These are phyloP conservation scores for Dissophora ornata DNA, from an alignment of 192 early-diverging fungal genomes.

Conservation along the genomic window DNA sequence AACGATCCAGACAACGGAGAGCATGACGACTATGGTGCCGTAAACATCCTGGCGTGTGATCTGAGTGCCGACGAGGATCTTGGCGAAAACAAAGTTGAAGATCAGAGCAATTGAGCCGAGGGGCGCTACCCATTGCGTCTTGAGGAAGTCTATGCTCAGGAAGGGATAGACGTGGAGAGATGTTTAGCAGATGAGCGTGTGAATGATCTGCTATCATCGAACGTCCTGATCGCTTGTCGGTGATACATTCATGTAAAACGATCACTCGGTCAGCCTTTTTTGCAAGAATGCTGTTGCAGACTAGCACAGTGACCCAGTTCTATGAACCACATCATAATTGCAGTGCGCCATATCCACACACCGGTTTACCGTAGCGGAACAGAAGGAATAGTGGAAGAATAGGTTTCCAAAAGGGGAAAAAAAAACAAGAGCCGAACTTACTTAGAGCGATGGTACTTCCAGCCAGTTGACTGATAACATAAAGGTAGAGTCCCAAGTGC, in stretches of 20 bases:
- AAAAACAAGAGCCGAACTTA: conserved; percentile 40
- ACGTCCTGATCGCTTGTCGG: no score
- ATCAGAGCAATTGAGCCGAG: conserved; percentile 66
- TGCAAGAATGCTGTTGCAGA: no score
- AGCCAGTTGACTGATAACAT: conserved; percentile 62
- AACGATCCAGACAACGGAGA: conserved; percentile 68
- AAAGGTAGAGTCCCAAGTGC: conserved; percentile 68
- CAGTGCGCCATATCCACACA: no score
- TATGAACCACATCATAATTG: no score
- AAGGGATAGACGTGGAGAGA: background rate
- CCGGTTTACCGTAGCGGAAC: no score
- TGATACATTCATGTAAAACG: no score
- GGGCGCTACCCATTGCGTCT: conserved; percentile 71
- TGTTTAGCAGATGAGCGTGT: no score
- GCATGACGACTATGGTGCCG: conserved; percentile 66
- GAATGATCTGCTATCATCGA: background rate
- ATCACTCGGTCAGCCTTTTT: no score
- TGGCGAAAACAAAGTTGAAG: conserved; percentile 72
- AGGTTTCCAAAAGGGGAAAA: no score
- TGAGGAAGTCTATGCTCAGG: conserved; percentile 67
- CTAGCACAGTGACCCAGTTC: no score
- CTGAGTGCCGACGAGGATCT: conserved; percentile 64
- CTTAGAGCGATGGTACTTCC: conserved; percentile 70
- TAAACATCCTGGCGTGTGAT: conserved; percentile 64
- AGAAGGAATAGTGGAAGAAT: no score